Base-by-base conservation (phyloP, 2,329 filamentous ascomycete species). In the Lasiodiplodia gonubiensis region DNA sequence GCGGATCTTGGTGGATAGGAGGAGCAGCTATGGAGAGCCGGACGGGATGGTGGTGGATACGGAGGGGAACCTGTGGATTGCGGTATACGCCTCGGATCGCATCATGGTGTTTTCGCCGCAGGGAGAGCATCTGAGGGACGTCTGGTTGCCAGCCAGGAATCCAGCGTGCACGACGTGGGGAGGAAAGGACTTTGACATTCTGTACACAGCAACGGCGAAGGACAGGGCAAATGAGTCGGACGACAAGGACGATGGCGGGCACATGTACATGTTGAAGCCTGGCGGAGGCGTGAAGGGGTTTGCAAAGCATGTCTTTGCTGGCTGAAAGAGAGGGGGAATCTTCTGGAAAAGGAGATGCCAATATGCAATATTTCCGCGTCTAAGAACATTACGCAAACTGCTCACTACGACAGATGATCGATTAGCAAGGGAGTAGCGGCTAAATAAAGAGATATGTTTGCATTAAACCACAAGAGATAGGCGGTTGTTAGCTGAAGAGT, bases 231-330 rank as follows among this genome's bases (percentile, higher is more conserved):
- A 55, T 12, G 53, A 37, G 21, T 35, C 53, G 18, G 53, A 55
- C 18, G 53, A 37, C 8, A 55, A 55, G 6, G 53, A 37, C 10
- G 30, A 37, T 2, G 53, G 53, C 18, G 53, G 53, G 7, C 30
- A 37, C 4, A 55, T 55, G 53, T 55, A n/a, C 8, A 55, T 16
- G 53, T 37, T 35, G 30, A 55, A 37, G 30, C 53, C 27, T 12
- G 53, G 53, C 8, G 53, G 33, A 11, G 53, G 53, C 10, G 53
- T 55, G 53, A 55, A 55, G n/a, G 53, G 53, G 21, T 55, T 55
- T 23, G 53, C 27, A 37, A 55, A 55, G 53, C 16, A 37, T 4
- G 27, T 11, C 5, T 37, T 55, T 37, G 27, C 53, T 10, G 53
- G 53, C 18, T 55, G 18, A 37, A 16, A 18, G 4, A 18, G 14